phyloP scores from a whole-genome alignment of 768 basidiomycete genomes.

The Boletus tylopilopsis region DNA sequence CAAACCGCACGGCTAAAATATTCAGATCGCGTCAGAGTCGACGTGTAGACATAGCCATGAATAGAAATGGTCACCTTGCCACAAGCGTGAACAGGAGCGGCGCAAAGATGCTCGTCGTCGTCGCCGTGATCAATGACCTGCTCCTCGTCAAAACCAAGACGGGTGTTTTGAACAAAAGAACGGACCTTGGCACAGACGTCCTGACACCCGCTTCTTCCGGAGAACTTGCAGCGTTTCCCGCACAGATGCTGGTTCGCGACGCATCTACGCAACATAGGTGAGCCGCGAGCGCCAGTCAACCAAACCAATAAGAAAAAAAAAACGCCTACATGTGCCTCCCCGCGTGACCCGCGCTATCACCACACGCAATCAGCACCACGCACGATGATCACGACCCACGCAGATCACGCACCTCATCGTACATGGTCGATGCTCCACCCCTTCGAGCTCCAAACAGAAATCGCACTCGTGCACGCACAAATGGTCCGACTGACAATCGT shows the following conservation, averaged over 20 bases:
- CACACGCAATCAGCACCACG: background rate
- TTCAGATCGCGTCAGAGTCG: background rate
- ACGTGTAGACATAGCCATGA: no score
- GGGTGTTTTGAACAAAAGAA: background rate
- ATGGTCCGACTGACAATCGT: slow-evolving; percentile 52
- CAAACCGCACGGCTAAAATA: slow-evolving; percentile 41
- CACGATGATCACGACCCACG: background rate
- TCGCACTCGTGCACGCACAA: slow-evolving; percentile 42
- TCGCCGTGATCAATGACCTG: slow-evolving; percentile 48
- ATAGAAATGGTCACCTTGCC: slow-evolving; percentile 41
- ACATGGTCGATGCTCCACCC: slow-evolving; percentile 35
- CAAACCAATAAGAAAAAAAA: accelerated
- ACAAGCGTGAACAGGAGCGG: slow-evolving; percentile 51
- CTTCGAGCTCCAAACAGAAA: slow-evolving; percentile 33
- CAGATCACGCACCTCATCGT: slow-evolving; percentile 43
- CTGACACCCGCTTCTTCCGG: slow-evolving; percentile 48
- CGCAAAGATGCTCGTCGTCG: slow-evolving; percentile 50
- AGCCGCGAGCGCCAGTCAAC: accelerated
- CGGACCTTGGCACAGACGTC: slow-evolving; percentile 48
- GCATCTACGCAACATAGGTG: slow-evolving; percentile 39
- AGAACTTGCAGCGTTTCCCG: slow-evolving; percentile 46
- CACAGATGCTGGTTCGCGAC: slow-evolving; percentile 50
- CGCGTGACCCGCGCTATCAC: slow-evolving; percentile 52
- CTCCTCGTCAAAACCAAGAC: background rate
- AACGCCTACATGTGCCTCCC: slow-evolving; percentile 49